Evolutionary conservation across 176 grass and related monocot species (phyloP).

Genomic region (Bolboschoenus planiculmis): DNA sequence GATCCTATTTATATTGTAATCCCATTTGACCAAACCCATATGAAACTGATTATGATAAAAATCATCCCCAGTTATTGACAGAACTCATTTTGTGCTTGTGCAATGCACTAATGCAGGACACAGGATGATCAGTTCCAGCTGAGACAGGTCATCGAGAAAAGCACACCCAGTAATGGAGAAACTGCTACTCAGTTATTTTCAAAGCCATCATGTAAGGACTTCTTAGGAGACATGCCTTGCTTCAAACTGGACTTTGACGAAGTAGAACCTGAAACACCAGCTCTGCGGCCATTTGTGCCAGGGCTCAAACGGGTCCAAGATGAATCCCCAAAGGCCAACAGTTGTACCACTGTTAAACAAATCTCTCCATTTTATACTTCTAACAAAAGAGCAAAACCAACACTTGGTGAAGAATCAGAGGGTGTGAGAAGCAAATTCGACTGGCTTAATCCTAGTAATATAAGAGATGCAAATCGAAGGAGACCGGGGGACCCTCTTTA

Average conservation of each 20-base stretch:
- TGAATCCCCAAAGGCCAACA: constrained; percentile 26
- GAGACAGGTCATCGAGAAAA: background rate
- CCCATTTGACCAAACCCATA: background rate
- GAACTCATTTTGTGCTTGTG: background rate
- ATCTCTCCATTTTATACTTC: constrained; percentile 29
- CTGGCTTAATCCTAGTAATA: constrained; percentile 58
- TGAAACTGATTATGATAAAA: background rate
- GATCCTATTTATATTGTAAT: background rate
- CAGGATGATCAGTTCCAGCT: constrained; percentile 1
- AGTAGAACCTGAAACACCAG: constrained; percentile 70
- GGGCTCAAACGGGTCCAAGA: constrained; percentile 63
- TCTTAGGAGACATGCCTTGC: constrained; percentile 9
- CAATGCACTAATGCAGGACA: background rate
- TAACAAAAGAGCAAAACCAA: constrained; percentile 60
- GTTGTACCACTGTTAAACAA: background rate
- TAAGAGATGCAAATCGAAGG: constrained; percentile 79
- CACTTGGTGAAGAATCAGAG: constrained; percentile 31
- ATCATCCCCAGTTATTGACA: background rate
- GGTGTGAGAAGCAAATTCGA: constrained; percentile 76
- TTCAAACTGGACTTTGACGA: constrained; percentile 45
- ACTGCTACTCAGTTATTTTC: no score
- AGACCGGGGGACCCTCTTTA: constrained; percentile 55
- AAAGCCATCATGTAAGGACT: constrained; percentile 18
- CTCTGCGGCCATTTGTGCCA: constrained; percentile 37
- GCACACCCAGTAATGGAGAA: background rate